Evolutionary conservation across 805 yeast species (phyloP).

Genomic region (Scheffersomyces stipitis): DNA sequence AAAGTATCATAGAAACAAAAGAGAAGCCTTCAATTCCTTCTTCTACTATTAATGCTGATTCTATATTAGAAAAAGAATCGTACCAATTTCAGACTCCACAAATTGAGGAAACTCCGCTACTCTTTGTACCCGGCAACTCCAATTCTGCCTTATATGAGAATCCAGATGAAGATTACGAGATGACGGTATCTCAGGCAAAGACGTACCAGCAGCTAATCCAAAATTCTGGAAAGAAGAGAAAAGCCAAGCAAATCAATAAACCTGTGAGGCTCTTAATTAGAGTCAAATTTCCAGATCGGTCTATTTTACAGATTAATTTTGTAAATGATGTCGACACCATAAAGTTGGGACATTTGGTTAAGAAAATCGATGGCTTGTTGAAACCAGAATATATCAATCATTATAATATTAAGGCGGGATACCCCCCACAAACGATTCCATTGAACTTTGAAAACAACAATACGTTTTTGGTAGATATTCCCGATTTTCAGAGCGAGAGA

Average conservation of each 20-base stretch:
- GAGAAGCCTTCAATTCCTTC: too few relatives aligned
- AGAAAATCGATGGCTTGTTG: constrained; percentile 34
- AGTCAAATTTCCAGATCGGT: constrained; percentile 39
- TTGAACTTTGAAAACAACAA: constrained; percentile 29
- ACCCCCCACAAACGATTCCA: constrained; percentile 34
- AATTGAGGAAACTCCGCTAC: constrained; percentile 14
- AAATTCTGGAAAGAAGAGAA: constrained; percentile 19
- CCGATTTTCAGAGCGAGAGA: constrained; percentile 30
- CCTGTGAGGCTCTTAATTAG: constrained; percentile 33
- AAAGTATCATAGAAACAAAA: background rate
- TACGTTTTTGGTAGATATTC: constrained; percentile 22
- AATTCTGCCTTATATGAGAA: constrained; percentile 28
- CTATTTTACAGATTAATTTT: constrained; percentile 35
- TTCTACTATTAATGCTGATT: background rate
- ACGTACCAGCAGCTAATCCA: constrained; percentile 34
- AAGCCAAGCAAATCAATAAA: constrained; percentile 8
- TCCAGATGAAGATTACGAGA: constrained; percentile 42
- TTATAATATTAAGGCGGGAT: constrained; percentile 33
- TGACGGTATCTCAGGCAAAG: constrained; percentile 39
- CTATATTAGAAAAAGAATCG: background rate
- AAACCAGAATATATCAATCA: constrained; percentile 25
- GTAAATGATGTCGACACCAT: constrained; percentile 17
- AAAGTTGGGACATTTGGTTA: constrained; percentile 37
- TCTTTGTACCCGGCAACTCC: constrained; percentile 17
- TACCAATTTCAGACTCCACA: background rate